Evolutionary conservation across 164 flowering plant species (phyloP), one percentile per base, ranked within the genome.

Genomic region (Cinnamomum micranthum): DNA sequence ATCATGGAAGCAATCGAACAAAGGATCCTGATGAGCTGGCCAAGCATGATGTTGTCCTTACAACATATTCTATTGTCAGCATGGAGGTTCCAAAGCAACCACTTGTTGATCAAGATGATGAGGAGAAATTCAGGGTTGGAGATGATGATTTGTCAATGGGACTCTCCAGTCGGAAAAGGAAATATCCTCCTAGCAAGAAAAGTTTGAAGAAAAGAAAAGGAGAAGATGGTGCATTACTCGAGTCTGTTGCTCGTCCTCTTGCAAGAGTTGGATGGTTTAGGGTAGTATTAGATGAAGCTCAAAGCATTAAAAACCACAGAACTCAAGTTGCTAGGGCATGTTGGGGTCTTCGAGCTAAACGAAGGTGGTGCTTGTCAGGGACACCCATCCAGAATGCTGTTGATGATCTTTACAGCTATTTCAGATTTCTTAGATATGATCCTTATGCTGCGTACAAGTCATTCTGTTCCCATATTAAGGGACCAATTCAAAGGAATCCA

Each of bases 281-380:
- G 81, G 98, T 96, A 71, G 82, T 96, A 71, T 81, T 96, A 20
- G 99, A 96, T 88, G 99, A 96, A 86, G 98, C 99, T 76, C 99
- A 96, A 75, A 92, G 97, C 47, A 96, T 94, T 58, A 96, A 96
- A 71, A 96, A 96, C 77, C 95, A 94, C 77, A 84, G 98, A 82
- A 96, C 99, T 55, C 97, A 86, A 81, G 94, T 94, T 52, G 97
- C 99, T 77, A 87, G 95, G 85, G 97, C 99, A 27, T 96, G 99
- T 81, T 90, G 97, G 80, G 90, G 97, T 74, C 97, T 96, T 78
- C 86, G 97, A 80, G 98, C 99, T 69, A 96, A 92, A 80, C 84
- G 87, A 79, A 88, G 99, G 80, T 96, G 99, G 99, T 96, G 99
- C 81, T 85, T 96, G 77, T 94, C 98, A 72, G 99, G 99, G 80